Base-by-base conservation (phyloP, 768 basidiomycete genomes). In the Pulveroboletus frians region DNA sequence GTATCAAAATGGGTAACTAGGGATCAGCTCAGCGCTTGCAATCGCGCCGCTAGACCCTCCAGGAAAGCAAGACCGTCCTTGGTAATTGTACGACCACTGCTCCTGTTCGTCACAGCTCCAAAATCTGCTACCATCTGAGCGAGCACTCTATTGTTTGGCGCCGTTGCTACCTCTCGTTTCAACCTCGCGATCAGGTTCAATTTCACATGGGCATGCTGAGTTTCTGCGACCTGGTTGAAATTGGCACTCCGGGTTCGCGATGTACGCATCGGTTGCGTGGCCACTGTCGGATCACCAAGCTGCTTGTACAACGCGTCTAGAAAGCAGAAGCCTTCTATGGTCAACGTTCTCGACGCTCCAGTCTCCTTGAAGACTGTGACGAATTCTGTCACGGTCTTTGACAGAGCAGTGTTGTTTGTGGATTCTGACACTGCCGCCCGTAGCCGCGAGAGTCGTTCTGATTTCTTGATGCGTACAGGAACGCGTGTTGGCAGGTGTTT, bases 61-160 rank as follows among this genome's bases (percentile, higher is more conserved):
- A 88, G 66, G 61, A 88, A 88, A 9, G 74, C 74, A 57, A 88
- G 76, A 32, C 84, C 85, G 57, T 87, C 84, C 75, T 89, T 90
- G 30, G 85, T 88, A 46, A 90, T 73, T 43, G 82, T 87, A 54
- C 84, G 74, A 36, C 84, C 82, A 32, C 73, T 81, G 58, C 80
- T 83, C 61, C 75, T 75, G 63, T 85, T 80, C 29, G 84, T 87
- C 46, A 85, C 78, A 42, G 74, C 71, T 20, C 81, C 81, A 64
- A 90, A 90, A 43, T 87, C 85, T 8, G 76, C 73, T 7, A 89
- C 78, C 75, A 88, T 77, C 55, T 58, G 61, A 27, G 81, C 86
- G 35, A 90, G 75, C 39, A 72, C 72, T 63, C 71, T 73, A 57
- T 83, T 87, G 49, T 69, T 74, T 41, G 60, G 62, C 40, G 82